Evolutionary conservation across 2,329 filamentous ascomycete genomes (phyloP).

Genomic region (Microsporum audouinii): DNA sequence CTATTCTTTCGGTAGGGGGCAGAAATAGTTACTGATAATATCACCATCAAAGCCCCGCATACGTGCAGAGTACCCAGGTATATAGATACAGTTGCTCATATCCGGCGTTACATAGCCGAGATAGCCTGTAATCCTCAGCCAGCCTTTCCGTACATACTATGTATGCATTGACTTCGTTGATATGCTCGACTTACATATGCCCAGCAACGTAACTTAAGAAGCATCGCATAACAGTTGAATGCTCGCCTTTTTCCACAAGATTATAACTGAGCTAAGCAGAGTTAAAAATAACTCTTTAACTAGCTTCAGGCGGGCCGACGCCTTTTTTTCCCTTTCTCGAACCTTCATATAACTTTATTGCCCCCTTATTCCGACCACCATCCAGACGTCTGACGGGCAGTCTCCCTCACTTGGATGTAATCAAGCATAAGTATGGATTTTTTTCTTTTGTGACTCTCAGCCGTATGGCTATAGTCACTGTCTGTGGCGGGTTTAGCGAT

Average conservation of each 20-base stretch:
- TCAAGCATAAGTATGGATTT: neutral
- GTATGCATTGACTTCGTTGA: no score
- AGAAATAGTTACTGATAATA: neutral
- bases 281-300: neutral
- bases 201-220: no score
- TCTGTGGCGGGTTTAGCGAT: neutral
- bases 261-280: neutral
- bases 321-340: neutral
- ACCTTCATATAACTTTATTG: neutral
- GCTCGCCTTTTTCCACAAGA: neutral
- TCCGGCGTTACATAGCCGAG: no score
- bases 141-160: no score
- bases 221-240: no score
- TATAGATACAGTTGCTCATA: no score
- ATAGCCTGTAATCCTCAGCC: no score
- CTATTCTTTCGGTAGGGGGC: neutral
- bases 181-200: no score
- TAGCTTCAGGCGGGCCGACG: neutral
- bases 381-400: neutral
- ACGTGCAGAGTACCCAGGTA: no score
- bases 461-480: neutral
- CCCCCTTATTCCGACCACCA: neutral
- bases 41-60: no score
- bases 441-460: neutral
- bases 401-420: neutral